Conservation (phyloP, 352 stramenopile genomes). For the Phytophthora podocarpi region DNA sequence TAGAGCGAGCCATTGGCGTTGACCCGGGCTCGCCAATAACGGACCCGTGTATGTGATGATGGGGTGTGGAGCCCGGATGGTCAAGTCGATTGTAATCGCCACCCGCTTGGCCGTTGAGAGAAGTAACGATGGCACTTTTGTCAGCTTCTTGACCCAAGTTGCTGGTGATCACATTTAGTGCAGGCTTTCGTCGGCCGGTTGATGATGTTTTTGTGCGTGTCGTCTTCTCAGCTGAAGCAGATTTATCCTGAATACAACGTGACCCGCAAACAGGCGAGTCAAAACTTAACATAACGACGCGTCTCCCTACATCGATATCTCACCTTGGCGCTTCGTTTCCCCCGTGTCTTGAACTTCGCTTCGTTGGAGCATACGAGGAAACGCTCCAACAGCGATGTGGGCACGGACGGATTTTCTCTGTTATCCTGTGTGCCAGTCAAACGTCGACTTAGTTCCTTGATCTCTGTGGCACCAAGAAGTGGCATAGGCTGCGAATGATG, state of each 20-base stretch:
- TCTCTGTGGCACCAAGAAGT: constrained; percentile 14
- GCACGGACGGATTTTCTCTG: background rate
- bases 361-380: constrained; percentile 42
- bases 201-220: constrained; percentile 5
- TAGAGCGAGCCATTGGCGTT: constrained; percentile 55
- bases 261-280: background rate
- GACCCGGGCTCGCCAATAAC: constrained; percentile 63
- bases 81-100: constrained; percentile 59
- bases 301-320: background rate
- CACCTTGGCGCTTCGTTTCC: constrained; percentile 23
- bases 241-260: constrained; percentile 17
- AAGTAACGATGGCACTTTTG: constrained; percentile 5
- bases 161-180: constrained; percentile 49
- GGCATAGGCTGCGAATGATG: constrained; percentile 23
- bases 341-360: constrained; percentile 12
- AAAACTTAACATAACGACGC: background rate
- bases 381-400: constrained; percentile 36
- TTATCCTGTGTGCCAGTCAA: constrained; percentile 8
- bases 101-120: constrained; percentile 7
- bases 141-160: constrained; percentile 22
- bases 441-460: constrained; percentile 24
- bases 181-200: constrained; percentile 29
- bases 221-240: constrained; percentile 18
- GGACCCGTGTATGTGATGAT: constrained; percentile 30
- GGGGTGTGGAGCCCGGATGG: constrained; percentile 66